Evolutionary conservation across 1,284 basidiomycete species (phyloP).

Genomic region (Ganoderma sinense): DNA sequence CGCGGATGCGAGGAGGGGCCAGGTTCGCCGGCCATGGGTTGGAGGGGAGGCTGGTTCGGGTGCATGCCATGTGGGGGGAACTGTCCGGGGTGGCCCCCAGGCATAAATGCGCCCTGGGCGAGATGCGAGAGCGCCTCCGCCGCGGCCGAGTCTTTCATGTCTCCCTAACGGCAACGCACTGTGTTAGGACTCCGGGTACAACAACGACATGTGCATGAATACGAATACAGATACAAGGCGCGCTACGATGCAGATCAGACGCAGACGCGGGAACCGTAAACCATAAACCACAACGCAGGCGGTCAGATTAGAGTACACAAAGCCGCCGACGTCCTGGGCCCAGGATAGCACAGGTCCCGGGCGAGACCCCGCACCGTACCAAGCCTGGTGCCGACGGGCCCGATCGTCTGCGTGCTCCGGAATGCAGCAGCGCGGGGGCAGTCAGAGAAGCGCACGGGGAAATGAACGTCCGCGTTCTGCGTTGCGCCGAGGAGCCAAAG

Average conservation of each 20-base stretch:
- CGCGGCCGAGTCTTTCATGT: slow-evolving; percentile 65
- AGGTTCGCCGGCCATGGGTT: slow-evolving; percentile 57
- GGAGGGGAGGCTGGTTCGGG: slow-evolving; percentile 28
- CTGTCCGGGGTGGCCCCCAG: slow-evolving; percentile 31
- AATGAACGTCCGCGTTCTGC: background rate
- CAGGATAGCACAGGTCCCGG: slow-evolving; percentile 19
- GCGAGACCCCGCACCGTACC: slow-evolving; percentile 15
- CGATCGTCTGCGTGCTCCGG: slow-evolving; percentile 6
- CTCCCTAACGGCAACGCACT: slow-evolving; percentile 44
- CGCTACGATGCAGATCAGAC: background rate
- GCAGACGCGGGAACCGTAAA: slow-evolving; percentile 4
- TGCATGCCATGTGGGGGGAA: slow-evolving; percentile 26
- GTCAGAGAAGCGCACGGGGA: slow-evolving; percentile 2
- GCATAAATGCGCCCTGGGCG: slow-evolving; percentile 47
- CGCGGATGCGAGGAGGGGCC: slow-evolving; percentile 79
- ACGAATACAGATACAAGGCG: slow-evolving; percentile 21
- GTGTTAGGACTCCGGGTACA: slow-evolving; percentile 31
- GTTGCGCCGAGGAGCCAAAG: slow-evolving; percentile 5
- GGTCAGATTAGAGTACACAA: slow-evolving; percentile 1
- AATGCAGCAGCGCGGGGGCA: background rate
- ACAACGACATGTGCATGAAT: slow-evolving; percentile 23
- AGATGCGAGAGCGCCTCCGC: slow-evolving; percentile 71
- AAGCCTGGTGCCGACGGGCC: slow-evolving; percentile 7
- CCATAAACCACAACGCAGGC: slow-evolving; percentile 8
- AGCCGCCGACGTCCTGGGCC: slow-evolving; percentile 20